Percentiles rank a stretch among this genome's conserved stretches.
Evolutionary conservation across 768 basidiomycete genomes (phyloP).

Genomic region (Hirschioporus abietinus): DNA sequence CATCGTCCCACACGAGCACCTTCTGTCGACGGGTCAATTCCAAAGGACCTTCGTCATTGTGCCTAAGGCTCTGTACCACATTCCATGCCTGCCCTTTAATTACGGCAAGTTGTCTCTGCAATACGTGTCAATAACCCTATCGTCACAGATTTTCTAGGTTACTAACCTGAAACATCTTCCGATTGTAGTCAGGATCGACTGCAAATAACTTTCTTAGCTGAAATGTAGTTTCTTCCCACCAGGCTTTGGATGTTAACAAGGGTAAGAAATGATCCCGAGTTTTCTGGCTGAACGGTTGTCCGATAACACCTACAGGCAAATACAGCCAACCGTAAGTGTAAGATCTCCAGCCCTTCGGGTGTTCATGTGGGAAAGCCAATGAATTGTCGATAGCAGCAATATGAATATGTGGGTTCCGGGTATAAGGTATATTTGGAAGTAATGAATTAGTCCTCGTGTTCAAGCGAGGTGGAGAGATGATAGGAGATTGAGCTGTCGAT

Average conservation of each 20-base stretch:
- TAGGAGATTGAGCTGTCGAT: slow-evolving; percentile 15
- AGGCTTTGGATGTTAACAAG: slow-evolving; percentile 71
- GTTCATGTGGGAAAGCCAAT: slow-evolving; percentile 86
- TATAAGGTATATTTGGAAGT: slow-evolving; percentile 33
- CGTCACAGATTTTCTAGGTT: slow-evolving; percentile 4
- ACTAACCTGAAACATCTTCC: slow-evolving; percentile 79
- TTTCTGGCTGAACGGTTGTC: slow-evolving; percentile 77
- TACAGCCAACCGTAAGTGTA: slow-evolving; percentile 90
- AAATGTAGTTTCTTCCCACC: slow-evolving; percentile 88
- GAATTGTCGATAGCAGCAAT: slow-evolving; percentile 94
- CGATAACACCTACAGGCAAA: slow-evolving; percentile 79
- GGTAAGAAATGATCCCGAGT: slow-evolving; percentile 81
- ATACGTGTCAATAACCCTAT: slow-evolving; percentile 7
- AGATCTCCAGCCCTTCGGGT: slow-evolving; percentile 71
- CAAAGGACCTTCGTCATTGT: slow-evolving; percentile 71
- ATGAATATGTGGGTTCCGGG: slow-evolving; percentile 73
- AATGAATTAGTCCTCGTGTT: slow-evolving; percentile 3
- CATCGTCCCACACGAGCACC: slow-evolving; percentile 83
- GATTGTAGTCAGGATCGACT: slow-evolving; percentile 82
- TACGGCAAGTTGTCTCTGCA: slow-evolving; percentile 80
- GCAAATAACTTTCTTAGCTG: slow-evolving; percentile 73
- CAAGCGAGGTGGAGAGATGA: slow-evolving; percentile 9
- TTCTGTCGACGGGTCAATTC: slow-evolving; percentile 82
- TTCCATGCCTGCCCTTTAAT: slow-evolving; percentile 94
- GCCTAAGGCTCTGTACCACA: slow-evolving; percentile 77